phyloP scores from a whole-genome alignment of 73 alveolate species.

The Loxodes magnus region DNA sequence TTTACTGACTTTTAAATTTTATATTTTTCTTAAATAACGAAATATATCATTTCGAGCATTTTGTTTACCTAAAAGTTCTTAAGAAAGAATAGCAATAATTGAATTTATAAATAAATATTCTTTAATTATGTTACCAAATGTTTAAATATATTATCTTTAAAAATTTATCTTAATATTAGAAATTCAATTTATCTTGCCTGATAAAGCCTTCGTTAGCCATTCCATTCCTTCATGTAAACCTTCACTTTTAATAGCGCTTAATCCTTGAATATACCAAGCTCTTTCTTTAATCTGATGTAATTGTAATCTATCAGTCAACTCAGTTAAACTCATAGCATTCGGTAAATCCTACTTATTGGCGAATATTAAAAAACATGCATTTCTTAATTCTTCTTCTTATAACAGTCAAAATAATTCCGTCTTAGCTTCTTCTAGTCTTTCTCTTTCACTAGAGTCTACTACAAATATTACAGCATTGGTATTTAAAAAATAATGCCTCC shows the following conservation, averaged over 20 bases:
- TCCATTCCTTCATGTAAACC: conserved; percentile 95
- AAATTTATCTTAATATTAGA: too few species aligned
- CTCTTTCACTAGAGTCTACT: conserved; percentile 91
- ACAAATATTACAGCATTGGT: conserved; percentile 93
- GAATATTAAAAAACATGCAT: conserved; percentile 77
- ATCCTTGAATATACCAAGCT: conserved; percentile 78
- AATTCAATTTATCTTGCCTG: too few species aligned
- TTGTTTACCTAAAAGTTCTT: too few species aligned
- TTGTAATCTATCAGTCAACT: conserved; percentile 47
- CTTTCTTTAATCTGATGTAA: conserved; percentile 60
- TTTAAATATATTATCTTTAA: too few species aligned
- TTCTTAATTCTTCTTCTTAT: conserved; percentile 84
- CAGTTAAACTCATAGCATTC: conserved; percentile 49
- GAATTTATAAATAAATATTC: too few species aligned
- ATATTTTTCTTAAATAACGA: too few species aligned
- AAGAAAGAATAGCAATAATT: too few species aligned
- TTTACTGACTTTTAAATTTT: too few species aligned
- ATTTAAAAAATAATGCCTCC: conserved; percentile 93
- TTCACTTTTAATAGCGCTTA: conserved; percentile 91
- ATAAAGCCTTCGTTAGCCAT: conserved; percentile 73
- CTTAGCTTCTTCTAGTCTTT: conserved; percentile 87
- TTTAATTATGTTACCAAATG: too few species aligned
- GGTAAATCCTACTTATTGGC: conserved; percentile 96
- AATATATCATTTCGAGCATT: too few species aligned
- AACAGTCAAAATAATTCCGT: conserved; percentile 78